These are phyloP conservation scores for Yamadazyma triangularis DNA, from an alignment of 1,139 yeast genomes.

Conservation along the genomic window DNA sequence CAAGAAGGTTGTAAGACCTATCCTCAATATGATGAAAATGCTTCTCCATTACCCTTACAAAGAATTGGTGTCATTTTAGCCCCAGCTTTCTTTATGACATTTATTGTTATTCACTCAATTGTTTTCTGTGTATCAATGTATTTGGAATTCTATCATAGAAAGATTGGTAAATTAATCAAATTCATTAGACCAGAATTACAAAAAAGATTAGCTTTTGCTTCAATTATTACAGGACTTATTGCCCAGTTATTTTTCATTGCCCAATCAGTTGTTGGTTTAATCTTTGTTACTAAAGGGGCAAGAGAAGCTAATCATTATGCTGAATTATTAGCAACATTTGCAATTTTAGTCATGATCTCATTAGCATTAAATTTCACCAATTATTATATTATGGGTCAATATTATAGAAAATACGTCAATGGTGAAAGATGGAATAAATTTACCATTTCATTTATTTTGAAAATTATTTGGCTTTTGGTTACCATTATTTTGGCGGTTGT, in stretches of 20 bases:
- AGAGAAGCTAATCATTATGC: conserved; percentile 21
- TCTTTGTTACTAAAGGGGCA: conserved; percentile 16
- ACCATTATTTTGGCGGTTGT: conserved; percentile 23
- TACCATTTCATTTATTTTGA: conserved; percentile 27
- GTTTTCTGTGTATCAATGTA: conserved; percentile 24
- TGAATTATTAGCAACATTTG: conserved; percentile 23
- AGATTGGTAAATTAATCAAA: conserved; percentile 28
- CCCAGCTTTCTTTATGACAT: conserved; percentile 22
- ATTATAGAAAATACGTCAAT: conserved; percentile 25
- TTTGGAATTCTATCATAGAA: conserved; percentile 27
- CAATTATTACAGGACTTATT: conserved; percentile 19
- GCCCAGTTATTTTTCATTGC: conserved; percentile 23
- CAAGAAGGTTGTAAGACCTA: conserved; percentile 17
- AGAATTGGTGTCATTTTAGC: conserved; percentile 23
- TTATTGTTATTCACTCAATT: conserved; percentile 21
- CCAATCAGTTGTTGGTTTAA: conserved; percentile 19
- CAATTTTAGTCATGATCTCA: conserved; percentile 19
- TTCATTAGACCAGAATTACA: conserved; percentile 24
- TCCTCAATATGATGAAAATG: conserved; percentile 17
- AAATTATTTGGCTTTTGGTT: conserved; percentile 26
- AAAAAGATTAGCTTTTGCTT: conserved; percentile 22
- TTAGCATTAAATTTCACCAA: conserved; percentile 24
- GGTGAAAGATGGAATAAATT: conserved; percentile 29
- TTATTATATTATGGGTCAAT: conserved; percentile 30
- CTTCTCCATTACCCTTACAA: conserved; percentile 20